Percentiles rank a stretch among this genome's conserved stretches.
These are phyloP conservation scores for Kickxella alabastrina DNA, from an alignment of 192 early-diverging fungal species.

Conservation along the genomic window DNA sequence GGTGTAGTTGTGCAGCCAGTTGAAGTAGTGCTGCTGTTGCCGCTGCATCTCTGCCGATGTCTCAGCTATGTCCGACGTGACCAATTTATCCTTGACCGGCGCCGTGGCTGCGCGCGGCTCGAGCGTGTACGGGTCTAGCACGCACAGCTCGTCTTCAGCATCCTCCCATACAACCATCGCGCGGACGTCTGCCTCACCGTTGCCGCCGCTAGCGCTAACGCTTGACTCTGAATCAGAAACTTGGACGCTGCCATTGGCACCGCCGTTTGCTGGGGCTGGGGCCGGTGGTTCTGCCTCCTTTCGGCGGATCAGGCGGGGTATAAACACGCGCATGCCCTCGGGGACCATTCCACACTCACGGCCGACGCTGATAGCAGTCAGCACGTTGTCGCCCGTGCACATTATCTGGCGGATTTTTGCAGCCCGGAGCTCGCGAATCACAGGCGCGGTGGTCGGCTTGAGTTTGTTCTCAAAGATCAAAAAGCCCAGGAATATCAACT, in stretches of 20 bases:
- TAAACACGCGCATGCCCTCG: slow-evolving; percentile 67
- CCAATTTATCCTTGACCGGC: slow-evolving; percentile 26
- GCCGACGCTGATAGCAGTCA: slow-evolving; percentile 93
- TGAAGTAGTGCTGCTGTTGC: slow-evolving; percentile 45
- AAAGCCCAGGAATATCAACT: slow-evolving; percentile 88
- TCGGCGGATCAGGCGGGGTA: slow-evolving; percentile 65
- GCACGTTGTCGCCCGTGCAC: slow-evolving; percentile 98
- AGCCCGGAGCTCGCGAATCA: slow-evolving; percentile 70
- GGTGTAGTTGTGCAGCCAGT: slow-evolving; percentile 42
- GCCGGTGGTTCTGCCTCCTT: slow-evolving; percentile 15
- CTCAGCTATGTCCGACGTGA: slow-evolving; percentile 32
- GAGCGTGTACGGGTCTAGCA: slow-evolving; percentile 57
- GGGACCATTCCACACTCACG: slow-evolving; percentile 90
- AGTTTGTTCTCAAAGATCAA: slow-evolving; percentile 99
- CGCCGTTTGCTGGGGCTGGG: slow-evolving; percentile 2
- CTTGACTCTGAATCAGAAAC: background rate
- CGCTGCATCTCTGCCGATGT: slow-evolving; percentile 42
- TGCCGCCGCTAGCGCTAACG: background rate
- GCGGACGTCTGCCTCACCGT: slow-evolving; percentile 19
- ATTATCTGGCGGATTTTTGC: slow-evolving; percentile 93
- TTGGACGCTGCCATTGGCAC: background rate
- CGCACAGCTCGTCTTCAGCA: slow-evolving; percentile 52
- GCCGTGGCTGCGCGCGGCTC: slow-evolving; percentile 34
- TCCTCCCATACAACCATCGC: slow-evolving; percentile 56
- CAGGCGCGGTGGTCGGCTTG: slow-evolving; percentile 77